Base-by-base conservation (phyloP, 1,284 basidiomycete genomes). In the Pseudozyma sp. region DNA sequence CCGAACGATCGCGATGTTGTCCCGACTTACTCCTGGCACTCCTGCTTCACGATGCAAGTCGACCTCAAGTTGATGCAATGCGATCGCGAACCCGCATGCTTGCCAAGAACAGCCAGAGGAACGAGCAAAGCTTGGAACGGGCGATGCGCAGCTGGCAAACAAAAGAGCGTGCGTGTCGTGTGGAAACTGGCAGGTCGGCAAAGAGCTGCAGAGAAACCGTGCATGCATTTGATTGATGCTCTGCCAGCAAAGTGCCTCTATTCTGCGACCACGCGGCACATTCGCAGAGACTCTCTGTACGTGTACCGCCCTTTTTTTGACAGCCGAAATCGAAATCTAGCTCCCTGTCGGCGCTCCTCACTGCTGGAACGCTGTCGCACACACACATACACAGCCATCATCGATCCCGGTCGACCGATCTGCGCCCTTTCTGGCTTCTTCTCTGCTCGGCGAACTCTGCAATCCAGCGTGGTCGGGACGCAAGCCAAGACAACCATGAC, bases 141-240 rank as follows among this genome's bases (percentile, higher is more conserved):
- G 35, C 35, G 35, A 37, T 9, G 9, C 14, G 35, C 8, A 10
- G 9, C 9, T 37, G 14, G 35, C 9, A 10, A 9, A 37, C 35
- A 37, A 9, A n/a, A 42, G 39, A 13, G 11, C 11, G 7, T 7
- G 16, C 39, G 16, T 42, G 13, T 42, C 9, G 35, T 37, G 35
- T 42, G 39, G 39, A 42, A 42, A 42, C 40, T 7, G 35, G 35
- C 35, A 37, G 43, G 43, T 44, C 43, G 43, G 43, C 43, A 44
- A 42, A 14, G 40, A 44, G 7, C 9, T 44, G 43, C 43, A 44
- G 19, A 44, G 16, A 13, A 37, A 37, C 9, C 35, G 14, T 37
- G 35, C 11, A 42, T 42, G 39, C 39, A 42, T 7, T n/a, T 2
- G 39, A n/a, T 16, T 42, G 11, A 7, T 16, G 39, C 39, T 13